phyloP scores from a whole-genome alignment of 805 yeast species.

The Candida methanosorbosa region DNA sequence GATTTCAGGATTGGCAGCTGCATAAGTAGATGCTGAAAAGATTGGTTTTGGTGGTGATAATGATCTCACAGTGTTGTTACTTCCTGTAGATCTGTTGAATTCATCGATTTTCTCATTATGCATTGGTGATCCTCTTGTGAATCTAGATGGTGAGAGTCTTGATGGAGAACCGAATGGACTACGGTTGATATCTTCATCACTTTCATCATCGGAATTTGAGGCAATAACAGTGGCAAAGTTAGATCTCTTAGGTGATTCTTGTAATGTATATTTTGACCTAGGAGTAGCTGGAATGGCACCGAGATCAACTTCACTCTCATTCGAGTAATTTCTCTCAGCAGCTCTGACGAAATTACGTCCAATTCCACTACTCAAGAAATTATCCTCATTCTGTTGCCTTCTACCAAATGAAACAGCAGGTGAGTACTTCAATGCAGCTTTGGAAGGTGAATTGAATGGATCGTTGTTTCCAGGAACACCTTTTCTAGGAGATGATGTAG shows the following conservation, averaged over 20 bases:
- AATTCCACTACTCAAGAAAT: conserved; percentile 25
- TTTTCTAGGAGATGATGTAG: conserved; percentile 21
- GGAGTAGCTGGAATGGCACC: conserved; percentile 33
- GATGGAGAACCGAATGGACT: conserved; percentile 19
- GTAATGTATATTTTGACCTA: conserved; percentile 56
- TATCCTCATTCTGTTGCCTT: conserved; percentile 15
- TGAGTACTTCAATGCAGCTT: conserved; percentile 31
- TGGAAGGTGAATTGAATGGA: conserved; percentile 22
- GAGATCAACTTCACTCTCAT: conserved; percentile 18
- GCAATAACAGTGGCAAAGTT: conserved; percentile 41
- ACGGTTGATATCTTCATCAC: conserved; percentile 24
- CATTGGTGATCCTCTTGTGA: conserved; percentile 11
- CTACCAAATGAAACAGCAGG: conserved; percentile 34
- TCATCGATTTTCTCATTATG: conserved; percentile 12
- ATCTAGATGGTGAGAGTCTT: conserved; percentile 14
- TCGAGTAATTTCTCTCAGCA: conserved; percentile 25
- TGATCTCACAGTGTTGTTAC: conserved; percentile 30
- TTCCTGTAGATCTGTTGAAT: conserved; percentile 27
- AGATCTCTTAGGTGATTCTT: conserved; percentile 66
- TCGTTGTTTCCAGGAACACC: conserved; percentile 1
- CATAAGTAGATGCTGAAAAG: conserved; percentile 53
- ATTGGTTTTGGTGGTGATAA: conserved; percentile 60
- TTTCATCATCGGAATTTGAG: conserved; percentile 31
- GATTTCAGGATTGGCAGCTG: conserved; percentile 39
- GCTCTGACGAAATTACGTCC: conserved; percentile 29